Percentiles rank a stretch among this genome's conserved stretches.
Evolutionary conservation across 2,329 filamentous ascomycete genomes (phyloP).

Genomic region (Gliomastix tumulicola): DNA sequence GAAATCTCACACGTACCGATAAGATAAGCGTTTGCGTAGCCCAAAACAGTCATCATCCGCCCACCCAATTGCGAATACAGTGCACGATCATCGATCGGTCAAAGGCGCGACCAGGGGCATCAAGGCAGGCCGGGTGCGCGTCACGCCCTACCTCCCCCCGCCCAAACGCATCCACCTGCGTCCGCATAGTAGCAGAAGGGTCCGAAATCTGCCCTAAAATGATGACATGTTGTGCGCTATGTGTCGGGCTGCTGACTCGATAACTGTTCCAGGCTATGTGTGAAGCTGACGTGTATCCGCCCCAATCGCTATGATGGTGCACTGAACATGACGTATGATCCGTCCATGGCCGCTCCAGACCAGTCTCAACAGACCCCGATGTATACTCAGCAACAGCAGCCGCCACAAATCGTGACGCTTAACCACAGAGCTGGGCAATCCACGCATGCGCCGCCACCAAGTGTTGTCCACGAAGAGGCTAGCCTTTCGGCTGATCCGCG

Average conservation of each 20-base stretch:
- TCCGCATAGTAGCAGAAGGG: constrained; percentile 76
- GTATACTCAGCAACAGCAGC: constrained; percentile 35
- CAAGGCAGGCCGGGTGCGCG: too few species aligned
- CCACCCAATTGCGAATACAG: too few species aligned
- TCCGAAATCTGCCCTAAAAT: too few species aligned
- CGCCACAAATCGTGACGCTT: constrained; percentile 32
- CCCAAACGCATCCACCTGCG: constrained; percentile 67
- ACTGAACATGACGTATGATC: constrained; percentile 23
- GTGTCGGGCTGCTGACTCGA: not conserved
- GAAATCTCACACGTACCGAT: too few species aligned
- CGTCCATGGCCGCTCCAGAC: constrained; percentile 19
- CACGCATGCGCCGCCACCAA: constrained; percentile 45
- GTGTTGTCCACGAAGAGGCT: too few species aligned
- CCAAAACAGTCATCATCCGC: too few species aligned
- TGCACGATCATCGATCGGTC: too few species aligned
- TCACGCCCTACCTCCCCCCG: constrained; percentile 13
- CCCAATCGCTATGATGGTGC: constrained; percentile 65
- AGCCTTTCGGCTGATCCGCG: constrained; percentile 35
- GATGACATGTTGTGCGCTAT: too few species aligned
- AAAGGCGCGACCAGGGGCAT: too few species aligned
- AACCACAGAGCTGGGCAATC: constrained; percentile 28
- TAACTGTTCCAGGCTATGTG: constrained; percentile 69
- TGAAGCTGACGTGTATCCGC: constrained; percentile 90
- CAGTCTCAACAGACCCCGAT: constrained; percentile 44
- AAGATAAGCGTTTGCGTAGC: too few species aligned